phyloP scores from a whole-genome alignment of 768 basidiomycete species.

The Daedalea quercina region DNA sequence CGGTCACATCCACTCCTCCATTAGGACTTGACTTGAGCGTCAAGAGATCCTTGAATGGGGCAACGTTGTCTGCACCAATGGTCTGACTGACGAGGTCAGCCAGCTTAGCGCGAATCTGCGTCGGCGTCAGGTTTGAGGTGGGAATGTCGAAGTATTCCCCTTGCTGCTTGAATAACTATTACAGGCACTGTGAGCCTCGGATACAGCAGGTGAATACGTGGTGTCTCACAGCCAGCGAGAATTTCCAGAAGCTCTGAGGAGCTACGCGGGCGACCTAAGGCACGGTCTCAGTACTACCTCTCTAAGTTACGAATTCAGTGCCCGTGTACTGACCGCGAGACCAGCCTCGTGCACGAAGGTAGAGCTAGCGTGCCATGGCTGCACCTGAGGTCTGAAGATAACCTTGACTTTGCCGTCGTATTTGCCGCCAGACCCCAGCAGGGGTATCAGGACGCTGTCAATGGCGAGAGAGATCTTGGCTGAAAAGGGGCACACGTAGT shows the following conservation, averaged over 20 bases:
- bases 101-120: slow-evolving; percentile 72
- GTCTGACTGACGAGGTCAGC: slow-evolving; percentile 49
- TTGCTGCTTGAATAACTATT: slow-evolving; percentile 74
- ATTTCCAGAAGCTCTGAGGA: slow-evolving; percentile 77
- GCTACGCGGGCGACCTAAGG: slow-evolving; percentile 60
- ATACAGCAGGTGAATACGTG: neutral
- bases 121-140: slow-evolving; percentile 53
- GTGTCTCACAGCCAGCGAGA: slow-evolving; percentile 51
- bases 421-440: slow-evolving; percentile 49
- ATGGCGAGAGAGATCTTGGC: slow-evolving; percentile 57
- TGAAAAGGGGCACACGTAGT: slow-evolving; percentile 84
- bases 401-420: slow-evolving; percentile 70
- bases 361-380: slow-evolving; percentile 77
- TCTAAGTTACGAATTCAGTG: neutral
- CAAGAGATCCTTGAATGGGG: slow-evolving; percentile 55
- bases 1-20: slow-evolving; percentile 76
- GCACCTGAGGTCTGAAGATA: slow-evolving; percentile 65
- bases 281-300: slow-evolving; percentile 1
- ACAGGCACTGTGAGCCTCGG: neutral
- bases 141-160: slow-evolving; percentile 78
- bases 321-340: slow-evolving; percentile 54
- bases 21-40: slow-evolving; percentile 59
- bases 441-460: slow-evolving; percentile 53
- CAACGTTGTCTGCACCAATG: slow-evolving; percentile 42
- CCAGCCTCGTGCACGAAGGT: slow-evolving; percentile 77